Percentiles rank a stretch among this genome's conserved stretches.
Conservation (phyloP, 148 eudicot species). For the Dysphania ambrosioides region DNA sequence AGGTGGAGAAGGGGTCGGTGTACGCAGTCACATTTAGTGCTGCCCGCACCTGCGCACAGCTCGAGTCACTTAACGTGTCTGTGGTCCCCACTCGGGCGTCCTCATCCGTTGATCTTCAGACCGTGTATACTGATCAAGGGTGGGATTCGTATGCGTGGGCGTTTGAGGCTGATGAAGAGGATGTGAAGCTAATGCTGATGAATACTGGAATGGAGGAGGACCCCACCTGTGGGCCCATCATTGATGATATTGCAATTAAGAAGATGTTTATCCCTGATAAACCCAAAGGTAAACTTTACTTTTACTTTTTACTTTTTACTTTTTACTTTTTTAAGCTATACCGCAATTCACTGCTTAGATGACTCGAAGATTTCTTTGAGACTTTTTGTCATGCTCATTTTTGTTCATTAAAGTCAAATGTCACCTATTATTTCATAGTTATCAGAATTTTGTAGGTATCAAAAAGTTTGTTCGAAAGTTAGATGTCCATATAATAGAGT, state of each 20-base stretch:
- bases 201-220: slow-evolving; percentile 98
- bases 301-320: neutral
- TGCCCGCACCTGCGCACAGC: slow-evolving; percentile 95
- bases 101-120: slow-evolving; percentile 78
- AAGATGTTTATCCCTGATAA: slow-evolving; percentile 73
- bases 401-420: too few relatives aligned
- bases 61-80: slow-evolving; percentile 92
- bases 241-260: slow-evolving; percentile 86
- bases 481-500: too few relatives aligned
- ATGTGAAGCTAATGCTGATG: slow-evolving; percentile 44
- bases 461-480: too few relatives aligned
- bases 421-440: too few relatives aligned
- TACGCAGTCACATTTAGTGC: slow-evolving; percentile 92
- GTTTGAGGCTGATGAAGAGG: slow-evolving; percentile 60
- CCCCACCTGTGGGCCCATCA: slow-evolving; percentile 94
- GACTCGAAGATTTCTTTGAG: neutral
- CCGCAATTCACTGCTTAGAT: neutral
- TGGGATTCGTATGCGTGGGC: slow-evolving; percentile 99
- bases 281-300: slow-evolving; percentile 49
- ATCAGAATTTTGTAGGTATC: too few relatives aligned
- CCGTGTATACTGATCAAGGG: slow-evolving; percentile 86
- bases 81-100: slow-evolving; percentile 50
- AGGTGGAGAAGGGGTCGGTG: slow-evolving; percentile 65
- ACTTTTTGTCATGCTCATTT: too few relatives aligned
- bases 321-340: neutral